Evolutionary conservation across 192 early-diverging fungal genomes (phyloP), one percentile per base, ranked within the genome.

Genomic region (Linnemannia exigua): DNA sequence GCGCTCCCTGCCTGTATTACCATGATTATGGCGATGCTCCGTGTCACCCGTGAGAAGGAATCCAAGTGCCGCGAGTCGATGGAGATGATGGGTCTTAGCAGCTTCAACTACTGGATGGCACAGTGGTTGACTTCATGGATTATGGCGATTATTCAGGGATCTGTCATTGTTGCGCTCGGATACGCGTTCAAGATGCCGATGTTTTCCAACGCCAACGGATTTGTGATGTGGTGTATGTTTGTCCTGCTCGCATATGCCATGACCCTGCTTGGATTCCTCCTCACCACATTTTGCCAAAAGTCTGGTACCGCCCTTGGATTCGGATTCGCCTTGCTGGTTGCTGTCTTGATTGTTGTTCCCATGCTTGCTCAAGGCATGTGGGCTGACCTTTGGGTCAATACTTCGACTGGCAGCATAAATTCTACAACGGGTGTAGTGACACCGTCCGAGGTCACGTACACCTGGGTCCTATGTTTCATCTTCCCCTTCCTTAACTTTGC

Each of bases 31-130:
- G 74, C 76, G 19, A 81, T 90, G 68, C 87, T 96, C n/a, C 90
- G 94, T 58, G 90, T 96, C 63, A 92, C 93, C 1, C 77, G 89
- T 11, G 95, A 96, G 77, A 95, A 96, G 82, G 95, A 96, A 75
- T 76, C 75, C 37, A 93, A 95, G 75, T 88, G 95, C 77, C 90
- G 91, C 38, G 91, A 93, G 75, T 91, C 91, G 58, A 93, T 96
- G 92, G 88, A 93, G 58, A 94, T 95, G 91, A 95, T 96, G 94
- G 95, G 95, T 20, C 84, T 96, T 2, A 89, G 89, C 46, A 38
- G 76, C 22, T 71, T 87, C 33, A 87, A 91, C 0, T 95, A 94
- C 81, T 95, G 94, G 95, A 61, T 90, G 25, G 87, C 87, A 0
- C 89, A 93, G 66, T 95, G 93, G 77, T 44, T 95, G 46, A 90